Conservation (phyloP, 129 eudicot genomes). For the Mikania micrantha region DNA sequence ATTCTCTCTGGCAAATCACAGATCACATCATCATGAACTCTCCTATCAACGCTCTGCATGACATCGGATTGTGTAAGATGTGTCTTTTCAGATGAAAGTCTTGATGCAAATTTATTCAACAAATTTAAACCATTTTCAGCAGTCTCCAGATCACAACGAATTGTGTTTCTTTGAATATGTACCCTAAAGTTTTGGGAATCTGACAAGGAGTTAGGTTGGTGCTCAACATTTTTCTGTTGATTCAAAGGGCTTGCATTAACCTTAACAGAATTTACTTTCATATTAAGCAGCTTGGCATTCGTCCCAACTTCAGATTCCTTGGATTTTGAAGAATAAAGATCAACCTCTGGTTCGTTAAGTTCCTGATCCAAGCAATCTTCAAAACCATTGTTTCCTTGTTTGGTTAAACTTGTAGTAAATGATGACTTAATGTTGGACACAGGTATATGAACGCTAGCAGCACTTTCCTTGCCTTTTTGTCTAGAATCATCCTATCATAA, state of each 20-base stretch:
- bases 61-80: conserved; percentile 16
- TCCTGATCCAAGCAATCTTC: conserved; percentile 19
- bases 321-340: conserved; percentile 10
- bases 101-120: conserved; percentile 9
- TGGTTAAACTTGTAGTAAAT: conserved; percentile 13
- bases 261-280: conserved; percentile 20
- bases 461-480: conserved; percentile 26
- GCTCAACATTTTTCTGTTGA: conserved; percentile 48
- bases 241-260: conserved; percentile 49
- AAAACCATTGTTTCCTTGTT: conserved; percentile 20
- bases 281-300: conserved; percentile 10
- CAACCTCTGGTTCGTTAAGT: background rate
- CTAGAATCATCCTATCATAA: conserved; percentile 41
- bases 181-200: conserved; percentile 35
- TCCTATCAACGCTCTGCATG: conserved; percentile 27
- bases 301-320: conserved; percentile 14
- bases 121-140: conserved; percentile 18
- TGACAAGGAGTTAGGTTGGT: conserved; percentile 33
- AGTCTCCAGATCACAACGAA: conserved; percentile 15
- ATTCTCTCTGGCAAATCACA: conserved; percentile 21
- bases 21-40: conserved; percentile 9
- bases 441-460: conserved; percentile 18
- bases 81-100: conserved; percentile 15
- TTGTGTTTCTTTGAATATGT: conserved; percentile 18
- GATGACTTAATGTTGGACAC: conserved; percentile 14